Percentiles rank a stretch among this genome's conserved stretches.
phyloP scores from a whole-genome alignment of 768 basidiomycete genomes.

The Mycena metata region DNA sequence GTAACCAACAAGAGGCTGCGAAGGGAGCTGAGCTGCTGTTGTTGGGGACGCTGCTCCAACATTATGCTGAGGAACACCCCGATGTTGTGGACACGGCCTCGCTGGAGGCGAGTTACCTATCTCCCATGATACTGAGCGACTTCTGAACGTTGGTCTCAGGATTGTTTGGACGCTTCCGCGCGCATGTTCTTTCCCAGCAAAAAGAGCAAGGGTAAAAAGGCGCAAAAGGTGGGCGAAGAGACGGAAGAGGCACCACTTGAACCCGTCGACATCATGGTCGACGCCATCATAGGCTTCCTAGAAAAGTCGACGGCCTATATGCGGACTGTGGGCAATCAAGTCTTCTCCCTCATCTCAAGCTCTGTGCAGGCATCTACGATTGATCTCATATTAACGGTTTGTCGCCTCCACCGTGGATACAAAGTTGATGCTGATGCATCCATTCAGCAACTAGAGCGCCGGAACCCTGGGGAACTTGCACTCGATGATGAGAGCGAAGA shows the following conservation, averaged over 20 bases:
- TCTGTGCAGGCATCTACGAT: slow-evolving; percentile 78
- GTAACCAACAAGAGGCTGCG: slow-evolving; percentile 64
- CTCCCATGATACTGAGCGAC: background rate
- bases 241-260: slow-evolving; percentile 58
- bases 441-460: slow-evolving; percentile 85
- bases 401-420: slow-evolving; percentile 46
- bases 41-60: slow-evolving; percentile 76
- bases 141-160: slow-evolving; percentile 52
- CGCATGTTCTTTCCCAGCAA: slow-evolving; percentile 61
- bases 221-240: slow-evolving; percentile 53
- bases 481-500: slow-evolving; percentile 62
- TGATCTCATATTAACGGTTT: slow-evolving; percentile 84
- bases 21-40: slow-evolving; percentile 81
- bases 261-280: slow-evolving; percentile 88
- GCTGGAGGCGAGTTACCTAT: slow-evolving; percentile 67
- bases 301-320: slow-evolving; percentile 87
- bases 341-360: slow-evolving; percentile 80
- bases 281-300: slow-evolving; percentile 90
- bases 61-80: slow-evolving; percentile 72
- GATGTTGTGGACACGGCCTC: slow-evolving; percentile 60
- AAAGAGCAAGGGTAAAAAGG: slow-evolving; percentile 55
- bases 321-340: slow-evolving; percentile 83
- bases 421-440: background rate
- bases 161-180: slow-evolving; percentile 69
- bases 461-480: slow-evolving; percentile 68